A percentile compares a stretch with the other conserved stretches of the same genome.
These are phyloP conservation scores for Schizochytrium sp. DNA, from an alignment of 108 stramenopile genomes.

Conservation along the genomic window DNA sequence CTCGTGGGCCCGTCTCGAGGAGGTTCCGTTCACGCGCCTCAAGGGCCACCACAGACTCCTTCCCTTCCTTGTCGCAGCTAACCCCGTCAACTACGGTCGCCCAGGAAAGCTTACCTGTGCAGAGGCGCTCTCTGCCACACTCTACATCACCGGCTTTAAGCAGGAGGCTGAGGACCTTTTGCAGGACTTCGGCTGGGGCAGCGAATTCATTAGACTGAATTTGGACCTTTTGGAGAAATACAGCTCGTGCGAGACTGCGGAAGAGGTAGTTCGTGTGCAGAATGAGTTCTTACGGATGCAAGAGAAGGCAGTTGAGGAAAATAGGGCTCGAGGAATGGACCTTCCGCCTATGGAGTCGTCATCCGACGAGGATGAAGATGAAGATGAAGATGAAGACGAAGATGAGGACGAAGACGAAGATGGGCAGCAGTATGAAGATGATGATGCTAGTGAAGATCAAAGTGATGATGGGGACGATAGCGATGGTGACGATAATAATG, in stretches of 20 bases:
- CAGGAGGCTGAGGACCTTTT: constrained; percentile 87
- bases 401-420: not conserved
- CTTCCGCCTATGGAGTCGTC: constrained; percentile 31
- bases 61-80: constrained; percentile 97
- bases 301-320: not conserved
- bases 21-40: constrained; percentile 93
- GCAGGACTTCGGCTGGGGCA: constrained; percentile 94
- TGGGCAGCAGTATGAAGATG: not conserved
- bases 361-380: not conserved
- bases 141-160: constrained; percentile 81
- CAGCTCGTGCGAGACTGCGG: constrained; percentile 78
- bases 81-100: constrained; percentile 96
- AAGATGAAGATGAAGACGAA: not conserved
- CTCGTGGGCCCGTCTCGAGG: constrained; percentile 92
- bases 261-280: constrained; percentile 85
- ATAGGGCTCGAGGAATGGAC: constrained; percentile 39
- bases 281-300: constrained; percentile 82
- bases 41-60: constrained; percentile 93
- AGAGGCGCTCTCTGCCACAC: constrained; percentile 87
- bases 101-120: constrained; percentile 87
- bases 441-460: no score
- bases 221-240: constrained; percentile 87
- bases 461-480: no score
- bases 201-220: constrained; percentile 91
- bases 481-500: not conserved